Evolutionary conservation across 176 grass and related monocot genomes (phyloP).

Genomic region (Thalia dealbata): DNA sequence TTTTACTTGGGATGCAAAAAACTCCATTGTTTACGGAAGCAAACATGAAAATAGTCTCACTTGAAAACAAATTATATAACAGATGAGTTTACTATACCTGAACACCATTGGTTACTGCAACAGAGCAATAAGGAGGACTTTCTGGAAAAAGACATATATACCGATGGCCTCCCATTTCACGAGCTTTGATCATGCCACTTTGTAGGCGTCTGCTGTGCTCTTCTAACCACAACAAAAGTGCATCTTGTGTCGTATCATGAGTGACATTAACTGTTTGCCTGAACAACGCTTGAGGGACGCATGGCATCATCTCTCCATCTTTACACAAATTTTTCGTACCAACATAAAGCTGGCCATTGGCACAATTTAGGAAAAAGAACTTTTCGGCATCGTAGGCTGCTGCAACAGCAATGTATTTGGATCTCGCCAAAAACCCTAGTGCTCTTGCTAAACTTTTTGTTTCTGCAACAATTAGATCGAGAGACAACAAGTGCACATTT

Average conservation of each 20-base stretch:
- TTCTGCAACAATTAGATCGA: constrained; percentile 47
- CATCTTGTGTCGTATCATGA: constrained; percentile 57
- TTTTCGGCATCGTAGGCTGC: constrained; percentile 51
- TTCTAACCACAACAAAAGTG: constrained; percentile 89
- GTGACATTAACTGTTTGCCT: constrained; percentile 21
- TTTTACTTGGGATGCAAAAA: not conserved
- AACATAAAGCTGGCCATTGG: constrained; percentile 67
- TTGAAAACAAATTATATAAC: not conserved
- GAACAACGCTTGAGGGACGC: constrained; percentile 60
- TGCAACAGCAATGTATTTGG: constrained; percentile 50
- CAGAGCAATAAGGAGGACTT: constrained; percentile 46
- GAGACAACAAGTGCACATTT: constrained; percentile 71
- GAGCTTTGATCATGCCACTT: constrained; percentile 61
- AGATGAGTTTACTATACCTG: constrained; percentile 41
- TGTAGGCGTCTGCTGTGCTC: constrained; percentile 67
- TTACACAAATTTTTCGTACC: constrained; percentile 41
- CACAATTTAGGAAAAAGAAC: constrained; percentile 61
- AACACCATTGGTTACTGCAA: constrained; percentile 63
- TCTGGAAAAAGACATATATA: constrained; percentile 87
- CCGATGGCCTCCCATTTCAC: constrained; percentile 22
- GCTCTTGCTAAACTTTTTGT: constrained; percentile 33
- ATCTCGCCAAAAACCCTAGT: constrained; percentile 18
- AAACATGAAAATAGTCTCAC: not conserved
- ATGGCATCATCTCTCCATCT: constrained; percentile 59
- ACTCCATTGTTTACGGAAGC: not conserved